Evolutionary conservation across 768 basidiomycete species (phyloP).

Genomic region (Podaxis sp.): DNA sequence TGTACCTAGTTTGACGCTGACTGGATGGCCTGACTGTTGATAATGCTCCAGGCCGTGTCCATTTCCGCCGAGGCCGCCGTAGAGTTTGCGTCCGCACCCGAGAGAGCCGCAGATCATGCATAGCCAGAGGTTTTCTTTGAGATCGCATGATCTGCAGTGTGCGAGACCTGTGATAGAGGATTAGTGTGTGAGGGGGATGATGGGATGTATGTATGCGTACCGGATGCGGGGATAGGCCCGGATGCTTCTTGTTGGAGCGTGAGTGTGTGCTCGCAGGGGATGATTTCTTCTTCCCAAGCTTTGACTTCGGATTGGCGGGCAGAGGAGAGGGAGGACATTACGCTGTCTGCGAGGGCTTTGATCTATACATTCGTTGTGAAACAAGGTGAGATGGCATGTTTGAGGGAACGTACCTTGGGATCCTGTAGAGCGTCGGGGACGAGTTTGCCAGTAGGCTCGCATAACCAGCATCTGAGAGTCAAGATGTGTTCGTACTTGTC

Average conservation of each 20-base stretch:
- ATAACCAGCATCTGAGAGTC: slow-evolving; percentile 73
- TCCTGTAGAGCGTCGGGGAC: slow-evolving; percentile 37
- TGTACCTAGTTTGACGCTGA: slow-evolving; percentile 93
- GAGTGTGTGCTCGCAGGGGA: slow-evolving; percentile 78
- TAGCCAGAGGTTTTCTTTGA: slow-evolving; percentile 93
- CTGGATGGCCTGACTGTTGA: slow-evolving; percentile 65
- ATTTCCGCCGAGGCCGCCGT: slow-evolving; percentile 80
- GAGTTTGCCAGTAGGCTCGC: slow-evolving; percentile 51
- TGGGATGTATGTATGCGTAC: slow-evolving; percentile 27
- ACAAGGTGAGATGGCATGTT: not conserved
- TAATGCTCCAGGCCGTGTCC: slow-evolving; percentile 87
- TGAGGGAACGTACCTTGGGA: slow-evolving; percentile 29
- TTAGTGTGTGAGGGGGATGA: not conserved
- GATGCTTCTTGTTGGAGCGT: slow-evolving; percentile 41
- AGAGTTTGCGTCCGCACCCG: slow-evolving; percentile 86
- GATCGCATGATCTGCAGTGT: slow-evolving; percentile 78
- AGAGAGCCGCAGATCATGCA: slow-evolving; percentile 90
- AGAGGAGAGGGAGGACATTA: slow-evolving; percentile 83
- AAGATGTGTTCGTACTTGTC: slow-evolving; percentile 79
- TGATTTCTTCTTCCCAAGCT: slow-evolving; percentile 96
- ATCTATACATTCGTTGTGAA: slow-evolving; percentile 33
- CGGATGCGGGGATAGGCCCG: slow-evolving; percentile 50
- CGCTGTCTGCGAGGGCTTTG: slow-evolving; percentile 54
- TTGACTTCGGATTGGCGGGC: slow-evolving; percentile 93
- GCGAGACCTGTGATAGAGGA: slow-evolving; percentile 60